These are phyloP conservation scores for Fraxinus floribunda DNA, from an alignment of 305 asterid genomes.

Conservation along the genomic window DNA sequence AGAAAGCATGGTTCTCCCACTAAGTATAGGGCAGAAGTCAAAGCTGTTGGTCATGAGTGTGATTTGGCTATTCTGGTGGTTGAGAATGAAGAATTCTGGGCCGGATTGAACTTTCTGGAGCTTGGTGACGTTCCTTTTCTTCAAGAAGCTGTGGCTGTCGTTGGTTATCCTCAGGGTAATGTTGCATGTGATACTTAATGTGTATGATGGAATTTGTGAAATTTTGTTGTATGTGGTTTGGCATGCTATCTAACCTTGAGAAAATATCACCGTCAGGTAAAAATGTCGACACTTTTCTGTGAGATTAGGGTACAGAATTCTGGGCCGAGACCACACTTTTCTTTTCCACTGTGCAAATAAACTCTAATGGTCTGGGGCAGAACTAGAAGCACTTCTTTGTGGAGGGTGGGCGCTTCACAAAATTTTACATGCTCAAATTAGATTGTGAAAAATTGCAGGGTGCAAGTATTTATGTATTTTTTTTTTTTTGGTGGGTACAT, in stretches of 20 bases:
- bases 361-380: not conserved
- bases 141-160: constrained; percentile 97
- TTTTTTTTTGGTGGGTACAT: no score
- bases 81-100: constrained; percentile 87
- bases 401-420: not conserved
- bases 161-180: constrained; percentile 58
- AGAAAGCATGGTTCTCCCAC: constrained; percentile 93
- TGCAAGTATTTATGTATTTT: not conserved
- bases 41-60: constrained; percentile 95
- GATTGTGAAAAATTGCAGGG: not conserved
- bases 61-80: constrained; percentile 89
- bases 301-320: not conserved
- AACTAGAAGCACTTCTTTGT: not conserved
- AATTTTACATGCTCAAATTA: not conserved
- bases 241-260: not conserved
- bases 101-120: constrained; percentile 73
- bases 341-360: not conserved
- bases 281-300: not conserved
- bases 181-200: not conserved
- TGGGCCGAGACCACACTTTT: not conserved
- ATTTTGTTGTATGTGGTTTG: not conserved
- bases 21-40: constrained; percentile 75
- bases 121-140: constrained; percentile 90
- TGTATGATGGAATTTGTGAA: not conserved
- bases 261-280: not conserved